These are phyloP conservation scores for Phaeomoniella chlamydospora DNA, from an alignment of 2,329 filamentous ascomycete genomes.

Conservation along the genomic window DNA sequence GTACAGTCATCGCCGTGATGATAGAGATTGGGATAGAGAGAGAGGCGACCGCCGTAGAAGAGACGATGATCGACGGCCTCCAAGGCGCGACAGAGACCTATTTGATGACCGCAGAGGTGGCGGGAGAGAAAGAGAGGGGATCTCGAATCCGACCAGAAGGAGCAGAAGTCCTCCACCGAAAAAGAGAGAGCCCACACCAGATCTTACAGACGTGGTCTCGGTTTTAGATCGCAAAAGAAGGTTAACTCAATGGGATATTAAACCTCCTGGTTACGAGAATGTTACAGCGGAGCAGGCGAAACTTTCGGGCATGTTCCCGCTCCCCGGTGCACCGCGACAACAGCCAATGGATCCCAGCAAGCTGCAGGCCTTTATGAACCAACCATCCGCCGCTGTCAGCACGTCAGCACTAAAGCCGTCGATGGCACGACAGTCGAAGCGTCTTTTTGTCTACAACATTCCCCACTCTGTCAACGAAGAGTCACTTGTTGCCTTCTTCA, in stretches of 20 bases:
- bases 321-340: constrained; percentile 86
- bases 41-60: constrained; percentile 43
- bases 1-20: constrained; percentile 55
- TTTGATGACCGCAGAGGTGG: constrained; percentile 46
- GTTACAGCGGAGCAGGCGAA: constrained; percentile 98
- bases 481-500: constrained; percentile 70
- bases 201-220: constrained; percentile 73
- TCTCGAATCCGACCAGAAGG: constrained; percentile 35
- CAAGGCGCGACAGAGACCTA: constrained; percentile 43
- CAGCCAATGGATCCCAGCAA: constrained; percentile 91
- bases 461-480: constrained; percentile 63
- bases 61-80: constrained; percentile 50
- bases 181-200: constrained; percentile 89
- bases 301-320: constrained; percentile 95
- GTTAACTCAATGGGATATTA: constrained; percentile 98
- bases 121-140: constrained; percentile 31
- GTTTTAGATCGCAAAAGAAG: constrained; percentile 78
- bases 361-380: constrained; percentile 89
- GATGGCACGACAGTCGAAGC: constrained; percentile 87
- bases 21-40: constrained; percentile 67
- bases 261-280: constrained; percentile 93
- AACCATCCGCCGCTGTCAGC: constrained; percentile 51
- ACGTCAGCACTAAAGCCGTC: constrained; percentile 60
- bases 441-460: constrained; percentile 76
- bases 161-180: constrained; percentile 71